Evolutionary conservation across 2,329 filamentous ascomycete genomes (phyloP).

Genomic region (Cercospora sesami): DNA sequence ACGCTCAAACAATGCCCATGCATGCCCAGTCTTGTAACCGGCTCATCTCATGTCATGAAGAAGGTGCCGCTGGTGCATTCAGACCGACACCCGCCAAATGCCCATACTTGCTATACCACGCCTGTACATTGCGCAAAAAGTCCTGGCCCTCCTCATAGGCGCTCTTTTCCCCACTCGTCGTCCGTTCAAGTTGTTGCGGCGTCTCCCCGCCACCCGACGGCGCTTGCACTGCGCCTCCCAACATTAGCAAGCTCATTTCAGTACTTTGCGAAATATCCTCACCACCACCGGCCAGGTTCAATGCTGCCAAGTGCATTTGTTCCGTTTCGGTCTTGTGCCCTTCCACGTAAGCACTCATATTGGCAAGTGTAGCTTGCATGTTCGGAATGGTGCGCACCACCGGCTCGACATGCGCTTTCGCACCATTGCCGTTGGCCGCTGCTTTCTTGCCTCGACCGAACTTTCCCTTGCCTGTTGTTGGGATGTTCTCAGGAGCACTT

Average conservation of each 20-base stretch:
- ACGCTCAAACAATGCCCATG: background rate
- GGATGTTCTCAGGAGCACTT: constrained; percentile 50
- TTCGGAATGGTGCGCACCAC: constrained; percentile 30
- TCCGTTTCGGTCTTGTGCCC: constrained; percentile 23
- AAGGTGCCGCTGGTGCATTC: background rate
- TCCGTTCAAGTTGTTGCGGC: background rate
- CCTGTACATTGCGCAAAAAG: constrained; percentile 5
- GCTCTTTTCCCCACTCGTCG: background rate
- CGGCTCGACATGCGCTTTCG: constrained; percentile 21
- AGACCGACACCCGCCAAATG: background rate
- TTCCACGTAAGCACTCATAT: constrained; percentile 24
- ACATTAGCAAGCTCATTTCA: constrained; percentile 10
- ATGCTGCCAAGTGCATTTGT: background rate
- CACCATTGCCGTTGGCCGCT: constrained; percentile 25
- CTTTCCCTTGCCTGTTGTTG: constrained; percentile 40
- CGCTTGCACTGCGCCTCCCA: constrained; percentile 17
- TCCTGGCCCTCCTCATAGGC: background rate
- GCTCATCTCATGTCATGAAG: background rate
- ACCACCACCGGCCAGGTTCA: background rate
- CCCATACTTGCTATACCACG: constrained; percentile 2
- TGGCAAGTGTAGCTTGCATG: constrained; percentile 28
- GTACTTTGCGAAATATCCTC: constrained; percentile 11
- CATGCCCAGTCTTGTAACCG: background rate
- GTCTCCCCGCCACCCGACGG: background rate
- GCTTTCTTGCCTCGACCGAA: constrained; percentile 33